Conservation (phyloP, 345 rosid species). For the Eucalyptus leucophloia region DNA sequence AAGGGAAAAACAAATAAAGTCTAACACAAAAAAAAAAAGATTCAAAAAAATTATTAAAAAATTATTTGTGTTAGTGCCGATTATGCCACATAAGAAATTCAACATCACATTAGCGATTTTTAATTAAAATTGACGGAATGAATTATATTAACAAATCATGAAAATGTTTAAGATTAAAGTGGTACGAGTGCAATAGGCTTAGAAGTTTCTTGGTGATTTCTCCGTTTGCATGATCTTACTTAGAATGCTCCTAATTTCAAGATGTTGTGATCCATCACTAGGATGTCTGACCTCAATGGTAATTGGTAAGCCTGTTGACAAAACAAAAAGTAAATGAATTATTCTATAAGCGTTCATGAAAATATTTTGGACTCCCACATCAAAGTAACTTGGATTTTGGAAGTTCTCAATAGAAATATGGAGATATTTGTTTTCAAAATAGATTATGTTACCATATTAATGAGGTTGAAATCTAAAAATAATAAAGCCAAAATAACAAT, state of each 20-base stretch:
- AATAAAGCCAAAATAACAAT: neutral
- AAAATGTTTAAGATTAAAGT: too few species aligned
- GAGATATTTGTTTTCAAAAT: neutral
- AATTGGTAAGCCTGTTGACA: neutral
- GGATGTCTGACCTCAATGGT: neutral
- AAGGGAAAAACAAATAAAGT: too few species aligned
- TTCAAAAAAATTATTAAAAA: too few species aligned
- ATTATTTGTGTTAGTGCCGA: too few species aligned
- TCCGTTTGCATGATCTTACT: neutral
- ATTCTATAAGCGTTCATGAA: neutral
- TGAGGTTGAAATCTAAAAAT: neutral
- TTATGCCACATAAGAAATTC: rapidly evolving
- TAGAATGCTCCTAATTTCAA: neutral
- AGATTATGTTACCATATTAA: neutral
- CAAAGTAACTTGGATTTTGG: neutral
- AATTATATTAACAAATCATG: too few species aligned
- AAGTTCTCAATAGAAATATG: neutral
- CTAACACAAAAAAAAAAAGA: too few species aligned
- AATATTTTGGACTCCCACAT: neutral
- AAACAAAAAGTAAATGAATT: neutral
- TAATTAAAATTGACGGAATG: neutral
- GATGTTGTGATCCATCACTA: neutral
- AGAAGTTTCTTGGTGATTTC: too few species aligned
- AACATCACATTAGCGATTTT: too few species aligned
- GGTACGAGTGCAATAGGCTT: too few species aligned